A percentile compares a stretch with the other conserved stretches of the same genome.
Conservation (phyloP, 768 basidiomycete species). For the Suillus lakei region DNA sequence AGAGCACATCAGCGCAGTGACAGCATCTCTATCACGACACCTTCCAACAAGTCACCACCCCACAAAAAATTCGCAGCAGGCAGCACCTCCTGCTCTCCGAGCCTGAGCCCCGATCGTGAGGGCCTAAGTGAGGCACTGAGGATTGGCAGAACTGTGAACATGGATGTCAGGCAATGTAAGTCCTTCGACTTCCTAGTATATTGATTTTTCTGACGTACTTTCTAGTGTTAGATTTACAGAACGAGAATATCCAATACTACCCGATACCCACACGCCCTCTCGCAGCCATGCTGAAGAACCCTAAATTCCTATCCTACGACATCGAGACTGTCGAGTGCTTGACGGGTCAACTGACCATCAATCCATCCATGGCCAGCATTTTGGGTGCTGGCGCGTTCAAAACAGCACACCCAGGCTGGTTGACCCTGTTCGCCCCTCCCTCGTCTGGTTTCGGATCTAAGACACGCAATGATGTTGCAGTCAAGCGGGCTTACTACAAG, state of each 20-base stretch:
- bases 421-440: neutral
- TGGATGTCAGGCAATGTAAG: too few species aligned
- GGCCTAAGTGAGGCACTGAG: too few species aligned
- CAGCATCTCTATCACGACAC: too few species aligned
- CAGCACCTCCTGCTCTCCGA: too few species aligned
- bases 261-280: neutral
- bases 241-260: neutral
- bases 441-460: slow-evolving; percentile 1
- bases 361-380: neutral
- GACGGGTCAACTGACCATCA: neutral
- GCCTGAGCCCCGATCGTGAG: too few species aligned
- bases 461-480: neutral
- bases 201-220: too few species aligned
- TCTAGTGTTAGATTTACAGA: neutral
- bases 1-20: too few species aligned
- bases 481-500: neutral
- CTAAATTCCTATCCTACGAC: neutral
- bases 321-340: neutral
- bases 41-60: too few species aligned
- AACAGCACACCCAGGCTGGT: slow-evolving; percentile 9
- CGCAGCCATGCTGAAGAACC: neutral
- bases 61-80: too few species aligned
- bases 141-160: too few species aligned
- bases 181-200: too few species aligned
- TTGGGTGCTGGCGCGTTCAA: slow-evolving; percentile 15